Conservation (phyloP, 192 early-diverging fungal genomes). For the Podila clonocystis region DNA sequence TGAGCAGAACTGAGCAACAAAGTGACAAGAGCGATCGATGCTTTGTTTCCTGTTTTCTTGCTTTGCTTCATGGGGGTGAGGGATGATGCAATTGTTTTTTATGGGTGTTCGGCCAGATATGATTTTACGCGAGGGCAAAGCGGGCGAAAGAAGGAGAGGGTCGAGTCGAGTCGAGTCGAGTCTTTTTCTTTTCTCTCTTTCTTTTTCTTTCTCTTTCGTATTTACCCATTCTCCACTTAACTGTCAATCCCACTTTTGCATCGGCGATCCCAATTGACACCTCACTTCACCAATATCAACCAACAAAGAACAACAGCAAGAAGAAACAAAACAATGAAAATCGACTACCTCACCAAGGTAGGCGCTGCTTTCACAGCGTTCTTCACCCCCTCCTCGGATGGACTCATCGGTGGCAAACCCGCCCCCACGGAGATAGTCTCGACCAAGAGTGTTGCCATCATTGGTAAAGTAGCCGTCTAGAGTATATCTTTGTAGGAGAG, state of each 20-base stretch:
- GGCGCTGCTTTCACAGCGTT: constrained; percentile 38
- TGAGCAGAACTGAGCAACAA: no score
- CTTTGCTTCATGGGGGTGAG: no score
- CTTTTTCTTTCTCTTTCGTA: not conserved
- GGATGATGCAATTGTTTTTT: no score
- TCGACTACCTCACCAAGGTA: constrained; percentile 43
- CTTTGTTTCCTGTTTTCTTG: no score
- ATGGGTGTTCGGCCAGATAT: no score
- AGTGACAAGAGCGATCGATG: no score
- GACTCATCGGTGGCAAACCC: constrained; percentile 1
- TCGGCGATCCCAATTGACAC: not conserved
- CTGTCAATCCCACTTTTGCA: not conserved
- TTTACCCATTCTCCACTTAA: not conserved
- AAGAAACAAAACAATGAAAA: constrained; percentile 9
- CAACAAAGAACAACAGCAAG: not conserved
- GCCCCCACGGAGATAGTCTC: constrained; percentile 16
- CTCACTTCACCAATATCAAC: not conserved
- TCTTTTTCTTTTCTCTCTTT: constrained; percentile 3
- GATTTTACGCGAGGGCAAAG: no score
- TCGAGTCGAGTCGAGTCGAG: no score
- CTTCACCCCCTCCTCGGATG: constrained; percentile 17
- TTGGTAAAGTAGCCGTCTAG: constrained; percentile 27
- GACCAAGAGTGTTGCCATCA: constrained; percentile 56
- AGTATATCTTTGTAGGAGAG: not conserved
- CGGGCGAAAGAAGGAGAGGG: no score